Evolutionary conservation across 2,329 filamentous ascomycete genomes (phyloP).

Genomic region (Dryadomyces quercivorus): DNA sequence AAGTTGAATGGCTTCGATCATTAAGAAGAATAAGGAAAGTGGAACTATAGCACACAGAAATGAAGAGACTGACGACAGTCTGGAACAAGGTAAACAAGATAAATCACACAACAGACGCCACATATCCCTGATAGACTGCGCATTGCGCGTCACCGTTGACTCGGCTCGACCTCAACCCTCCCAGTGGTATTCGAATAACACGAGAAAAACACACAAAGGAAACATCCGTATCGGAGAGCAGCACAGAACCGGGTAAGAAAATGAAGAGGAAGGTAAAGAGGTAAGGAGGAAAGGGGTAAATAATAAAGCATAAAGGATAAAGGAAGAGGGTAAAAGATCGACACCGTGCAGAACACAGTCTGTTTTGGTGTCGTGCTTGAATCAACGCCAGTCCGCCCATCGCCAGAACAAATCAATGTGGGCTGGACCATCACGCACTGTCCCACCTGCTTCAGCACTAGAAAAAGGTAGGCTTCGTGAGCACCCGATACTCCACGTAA

Average conservation of each 20-base stretch:
- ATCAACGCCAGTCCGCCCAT: neutral
- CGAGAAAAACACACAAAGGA: neutral
- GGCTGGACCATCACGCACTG: neutral
- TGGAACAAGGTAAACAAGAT: neutral
- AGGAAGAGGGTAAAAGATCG: no score
- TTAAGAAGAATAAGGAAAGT: neutral
- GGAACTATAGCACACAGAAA: neutral
- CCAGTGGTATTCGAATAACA: neutral
- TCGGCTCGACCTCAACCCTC: neutral
- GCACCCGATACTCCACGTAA: constrained; percentile 53
- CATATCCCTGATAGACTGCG: neutral
- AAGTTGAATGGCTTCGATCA: neutral
- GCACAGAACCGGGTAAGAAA: neutral
- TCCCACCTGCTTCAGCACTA: constrained; percentile 16
- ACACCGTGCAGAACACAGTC: neutral
- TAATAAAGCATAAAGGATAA: no score
- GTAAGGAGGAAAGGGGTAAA: no score
- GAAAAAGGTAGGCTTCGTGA: constrained; percentile 52
- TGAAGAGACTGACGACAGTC: neutral
- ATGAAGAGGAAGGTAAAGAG: neutral
- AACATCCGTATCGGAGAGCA: neutral
- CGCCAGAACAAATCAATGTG: no score
- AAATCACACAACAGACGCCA: neutral
- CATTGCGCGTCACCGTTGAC: neutral
- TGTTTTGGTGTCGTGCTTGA: neutral